Conservation (phyloP, 1,284 basidiomycete species). For the Grifola frondosa region DNA sequence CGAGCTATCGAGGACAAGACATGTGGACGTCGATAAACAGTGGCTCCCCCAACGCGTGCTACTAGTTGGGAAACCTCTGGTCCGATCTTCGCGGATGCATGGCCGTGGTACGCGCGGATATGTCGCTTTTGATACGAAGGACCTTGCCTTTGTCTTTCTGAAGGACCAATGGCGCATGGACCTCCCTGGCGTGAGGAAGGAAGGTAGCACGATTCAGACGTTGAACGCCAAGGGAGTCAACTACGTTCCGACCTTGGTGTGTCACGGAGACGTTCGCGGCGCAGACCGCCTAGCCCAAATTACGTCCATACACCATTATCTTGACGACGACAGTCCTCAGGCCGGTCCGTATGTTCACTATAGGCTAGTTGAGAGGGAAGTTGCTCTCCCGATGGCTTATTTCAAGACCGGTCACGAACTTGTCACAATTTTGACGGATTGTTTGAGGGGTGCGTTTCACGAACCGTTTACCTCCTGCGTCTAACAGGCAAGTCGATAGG, state of each 20-base stretch:
- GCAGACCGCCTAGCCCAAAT: too few species aligned
- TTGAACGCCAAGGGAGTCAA: slow-evolving; percentile 17
- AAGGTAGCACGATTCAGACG: slow-evolving; percentile 20
- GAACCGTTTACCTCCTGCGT: not conserved
- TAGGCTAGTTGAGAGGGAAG: slow-evolving; percentile 12
- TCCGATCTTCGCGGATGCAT: slow-evolving; percentile 3
- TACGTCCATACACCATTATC: slow-evolving; percentile 1
- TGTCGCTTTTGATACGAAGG: slow-evolving; percentile 9
- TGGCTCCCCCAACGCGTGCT: too few species aligned
- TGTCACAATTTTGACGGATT: not conserved
- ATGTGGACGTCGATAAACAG: too few species aligned
- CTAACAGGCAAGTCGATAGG: not conserved
- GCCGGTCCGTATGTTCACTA: slow-evolving; percentile 11
- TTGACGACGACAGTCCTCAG: not conserved
- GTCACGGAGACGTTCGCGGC: slow-evolving; percentile 11
- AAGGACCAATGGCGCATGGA: slow-evolving; percentile 28
- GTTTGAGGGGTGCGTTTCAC: not conserved
- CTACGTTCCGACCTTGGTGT: slow-evolving; percentile 14
- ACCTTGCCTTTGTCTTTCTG: slow-evolving; percentile 16
- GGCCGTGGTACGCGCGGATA: slow-evolving; percentile 9
- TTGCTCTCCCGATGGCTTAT: slow-evolving; percentile 7
- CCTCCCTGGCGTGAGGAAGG: slow-evolving; percentile 13
- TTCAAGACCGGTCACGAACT: slow-evolving; percentile 1
- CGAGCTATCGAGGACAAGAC: too few species aligned
- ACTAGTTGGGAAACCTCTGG: slow-evolving; percentile 9